Base-by-base conservation (phyloP, 2,329 filamentous ascomycete genomes). In the Colletotrichum eleusines region DNA sequence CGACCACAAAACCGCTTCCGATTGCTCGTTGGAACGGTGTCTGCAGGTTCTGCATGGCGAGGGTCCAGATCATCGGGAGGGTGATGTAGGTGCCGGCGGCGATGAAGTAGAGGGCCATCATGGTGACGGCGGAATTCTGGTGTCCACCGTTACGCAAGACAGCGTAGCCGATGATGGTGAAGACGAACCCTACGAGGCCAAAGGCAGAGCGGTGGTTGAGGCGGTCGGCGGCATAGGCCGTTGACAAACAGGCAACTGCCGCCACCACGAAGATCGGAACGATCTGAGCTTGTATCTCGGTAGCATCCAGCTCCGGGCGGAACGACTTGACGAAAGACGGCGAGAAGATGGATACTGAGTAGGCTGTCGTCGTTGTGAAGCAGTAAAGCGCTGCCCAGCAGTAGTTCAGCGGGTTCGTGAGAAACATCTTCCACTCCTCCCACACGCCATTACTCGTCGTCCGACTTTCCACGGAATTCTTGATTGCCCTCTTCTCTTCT, bases 1-100 rank as follows among this genome's bases (percentile, higher is more conserved):
- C 42, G 80, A 86, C 60, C 78, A 79, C 42, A 79, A 85, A 53
- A 77, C 83, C 54, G 73, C 71, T 23, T 72, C 78, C 40, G 74
- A 78, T 50, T 73, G 73, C 73, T 26, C 72, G 65, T 50, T 74
- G 73, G 20, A 74, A 74, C 3, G 73, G 72, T 0, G 73, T 74
- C 20, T 60, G 60, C 12, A 73, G 51, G 50, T 74, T 74, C 11
- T 74, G 62, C 46, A 73, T 65, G 2, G 73, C 60, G 48, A 74
- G 42, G 12, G 58, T 70, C 70, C 72, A 74, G 31, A 74, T 69
- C 73, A 74, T 74, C 0, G 73, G 70, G 12, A 74, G 58, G 2
- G 73, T 69, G 33, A 73, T 74, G 38, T 54, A 74, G 2, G 69
- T 70, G 23, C 73, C 72, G 44, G 69, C 50, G 26, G 54, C 66